phyloP scores from a whole-genome alignment of 1,284 basidiomycete species.

The Cutaneotrichosporon cutaneum region DNA sequence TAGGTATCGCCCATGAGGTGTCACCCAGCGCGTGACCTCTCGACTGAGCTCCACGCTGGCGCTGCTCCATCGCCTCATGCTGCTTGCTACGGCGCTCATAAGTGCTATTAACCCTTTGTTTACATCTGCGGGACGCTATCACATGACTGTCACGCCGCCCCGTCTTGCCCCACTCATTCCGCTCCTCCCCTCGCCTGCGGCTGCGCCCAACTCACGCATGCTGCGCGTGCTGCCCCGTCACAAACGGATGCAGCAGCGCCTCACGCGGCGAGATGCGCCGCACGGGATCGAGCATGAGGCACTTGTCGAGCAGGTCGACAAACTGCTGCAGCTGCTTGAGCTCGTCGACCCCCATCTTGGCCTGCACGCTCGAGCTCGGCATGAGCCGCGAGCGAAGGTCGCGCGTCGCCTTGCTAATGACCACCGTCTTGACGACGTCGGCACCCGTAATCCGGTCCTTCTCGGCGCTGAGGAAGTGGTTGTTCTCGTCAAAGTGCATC shows the following conservation, averaged over 20 bases:
- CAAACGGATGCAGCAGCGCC: constrained; percentile 82
- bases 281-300: constrained; percentile 83
- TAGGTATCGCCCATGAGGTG: no score
- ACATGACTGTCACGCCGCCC: not conserved
- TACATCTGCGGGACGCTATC: not conserved
- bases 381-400: constrained; percentile 81
- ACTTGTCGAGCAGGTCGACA: constrained; percentile 88
- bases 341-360: constrained; percentile 83
- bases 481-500: constrained; percentile 88
- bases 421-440: constrained; percentile 74
- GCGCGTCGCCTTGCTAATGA: constrained; percentile 76
- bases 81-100: no score
- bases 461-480: constrained; percentile 64
- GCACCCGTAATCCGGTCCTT: constrained; percentile 76
- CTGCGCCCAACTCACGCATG: not conserved
- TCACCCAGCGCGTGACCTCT: no score
- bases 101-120: not conserved
- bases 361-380: constrained; percentile 65
- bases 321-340: constrained; percentile 77
- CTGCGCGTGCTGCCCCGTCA: constrained; percentile 46
- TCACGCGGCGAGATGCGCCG: constrained; percentile 83
- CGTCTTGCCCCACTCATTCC: not conserved
- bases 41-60: no score
- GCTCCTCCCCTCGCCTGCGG: not conserved
- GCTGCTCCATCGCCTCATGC: no score